Percentiles rank a stretch among this genome's conserved stretches.
phyloP scores from a whole-genome alignment of 768 basidiomycete species.

The Termitomyces sp. region DNA sequence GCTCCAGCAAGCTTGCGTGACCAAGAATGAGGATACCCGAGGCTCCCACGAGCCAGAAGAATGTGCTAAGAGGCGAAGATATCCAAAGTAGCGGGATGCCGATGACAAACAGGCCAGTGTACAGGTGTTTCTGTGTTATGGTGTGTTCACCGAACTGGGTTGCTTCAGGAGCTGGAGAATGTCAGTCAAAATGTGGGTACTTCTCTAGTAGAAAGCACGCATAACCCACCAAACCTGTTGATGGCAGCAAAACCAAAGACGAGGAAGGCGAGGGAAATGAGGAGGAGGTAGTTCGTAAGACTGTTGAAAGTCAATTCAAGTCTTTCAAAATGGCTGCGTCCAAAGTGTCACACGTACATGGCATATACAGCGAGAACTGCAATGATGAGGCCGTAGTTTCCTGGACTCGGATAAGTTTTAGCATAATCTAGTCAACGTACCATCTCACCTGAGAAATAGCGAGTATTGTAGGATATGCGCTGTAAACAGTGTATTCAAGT shows the following conservation, averaged over 20 bases:
- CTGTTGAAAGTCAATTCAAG: slow-evolving; percentile 28
- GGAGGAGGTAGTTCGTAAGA: slow-evolving; percentile 75
- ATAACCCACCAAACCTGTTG: slow-evolving; percentile 75
- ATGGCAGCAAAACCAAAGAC: slow-evolving; percentile 88
- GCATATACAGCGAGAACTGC: slow-evolving; percentile 80
- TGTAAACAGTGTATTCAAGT: slow-evolving; percentile 20
- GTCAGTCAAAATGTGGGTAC: not conserved
- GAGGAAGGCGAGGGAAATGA: slow-evolving; percentile 82
- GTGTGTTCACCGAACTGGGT: slow-evolving; percentile 76
- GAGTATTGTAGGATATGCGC: slow-evolving; percentile 94
- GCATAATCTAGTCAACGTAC: not conserved
- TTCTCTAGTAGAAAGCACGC: not conserved
- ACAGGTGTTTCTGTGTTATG: slow-evolving; percentile 86
- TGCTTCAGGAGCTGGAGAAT: slow-evolving; percentile 66
- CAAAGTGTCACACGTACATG: slow-evolving; percentile 40
- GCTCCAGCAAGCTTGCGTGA: slow-evolving; percentile 88
- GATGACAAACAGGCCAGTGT: slow-evolving; percentile 84
- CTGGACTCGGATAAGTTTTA: slow-evolving; percentile 27
- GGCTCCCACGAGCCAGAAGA: slow-evolving; percentile 94
- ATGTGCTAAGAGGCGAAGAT: slow-evolving; percentile 68
- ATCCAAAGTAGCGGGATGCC: slow-evolving; percentile 85
- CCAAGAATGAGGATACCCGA: slow-evolving; percentile 78
- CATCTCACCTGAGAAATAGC: slow-evolving; percentile 70
- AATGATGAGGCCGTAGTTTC: slow-evolving; percentile 84
- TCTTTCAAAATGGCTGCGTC: not conserved